Percentiles rank a stretch among this genome's conserved stretches.
These are phyloP conservation scores for Durio zibethinus DNA, from an alignment of 345 rosid species.

Conservation along the genomic window DNA sequence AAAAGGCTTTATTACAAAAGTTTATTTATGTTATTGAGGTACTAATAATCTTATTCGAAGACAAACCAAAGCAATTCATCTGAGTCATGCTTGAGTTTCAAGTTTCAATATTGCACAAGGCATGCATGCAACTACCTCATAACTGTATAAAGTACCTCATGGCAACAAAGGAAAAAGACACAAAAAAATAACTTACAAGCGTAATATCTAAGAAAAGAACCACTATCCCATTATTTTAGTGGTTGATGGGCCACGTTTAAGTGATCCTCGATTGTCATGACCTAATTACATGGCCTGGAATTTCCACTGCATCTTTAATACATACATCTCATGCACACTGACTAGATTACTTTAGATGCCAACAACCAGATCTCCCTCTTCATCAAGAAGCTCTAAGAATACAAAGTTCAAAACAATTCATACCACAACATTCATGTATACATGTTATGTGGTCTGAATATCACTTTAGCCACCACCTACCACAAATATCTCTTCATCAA, in stretches of 20 bases:
- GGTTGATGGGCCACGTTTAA: background rate
- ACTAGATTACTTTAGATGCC: background rate
- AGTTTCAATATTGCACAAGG: background rate
- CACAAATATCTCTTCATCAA: background rate
- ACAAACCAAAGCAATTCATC: background rate
- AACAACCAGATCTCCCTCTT: background rate
- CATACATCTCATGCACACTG: background rate
- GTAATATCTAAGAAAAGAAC: background rate
- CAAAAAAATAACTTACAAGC: background rate
- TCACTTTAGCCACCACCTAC: background rate
- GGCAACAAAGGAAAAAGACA: background rate
- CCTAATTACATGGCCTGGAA: background rate
- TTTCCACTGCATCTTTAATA: background rate
- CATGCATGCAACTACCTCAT: background rate
- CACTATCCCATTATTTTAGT: background rate
- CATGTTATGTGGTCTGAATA: background rate
- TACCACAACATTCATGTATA: background rate
- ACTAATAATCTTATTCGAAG: background rate
- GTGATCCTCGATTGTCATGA: background rate
- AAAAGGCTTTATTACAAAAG: background rate
- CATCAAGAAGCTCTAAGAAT: background rate
- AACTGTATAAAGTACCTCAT: background rate
- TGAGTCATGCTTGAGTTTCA: slow-evolving; percentile 4
- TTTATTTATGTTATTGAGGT: background rate
- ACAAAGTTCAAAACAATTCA: background rate